phyloP scores from a whole-genome alignment of 2,329 filamentous ascomycete species.

The Acephala macrosclerotiorum region DNA sequence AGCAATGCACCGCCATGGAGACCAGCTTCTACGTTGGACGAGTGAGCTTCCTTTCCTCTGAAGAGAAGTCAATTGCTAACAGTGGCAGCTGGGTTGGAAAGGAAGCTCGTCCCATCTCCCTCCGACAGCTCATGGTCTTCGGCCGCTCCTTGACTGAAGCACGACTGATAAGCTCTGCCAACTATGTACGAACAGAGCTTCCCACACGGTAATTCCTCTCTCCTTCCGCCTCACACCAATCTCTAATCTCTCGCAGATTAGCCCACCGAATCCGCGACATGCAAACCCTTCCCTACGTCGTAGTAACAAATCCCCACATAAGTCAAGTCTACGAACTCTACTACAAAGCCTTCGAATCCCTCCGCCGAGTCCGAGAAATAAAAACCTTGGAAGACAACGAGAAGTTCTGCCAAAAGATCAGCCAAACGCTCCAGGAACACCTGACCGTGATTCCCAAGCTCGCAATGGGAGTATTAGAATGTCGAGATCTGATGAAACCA shows the following conservation, averaged over 20 bases:
- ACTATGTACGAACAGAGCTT: constrained; percentile 95
- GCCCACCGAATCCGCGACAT: constrained; percentile 96
- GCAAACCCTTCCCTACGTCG: constrained; percentile 93
- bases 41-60: constrained; percentile 53
- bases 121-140: constrained; percentile 97
- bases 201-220: constrained; percentile 70
- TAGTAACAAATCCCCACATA: constrained; percentile 94
- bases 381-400: constrained; percentile 91
- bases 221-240: constrained; percentile 8
- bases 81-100: constrained; percentile 83
- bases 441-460: constrained; percentile 92
- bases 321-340: constrained; percentile 96
- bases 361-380: constrained; percentile 85
- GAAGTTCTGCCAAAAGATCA: constrained; percentile 80
- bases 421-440: constrained; percentile 83
- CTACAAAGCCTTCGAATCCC: constrained; percentile 92
- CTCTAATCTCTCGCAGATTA: constrained; percentile 60
- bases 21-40: constrained; percentile 68
- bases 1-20: constrained; percentile 59
- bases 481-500: constrained; percentile 80
- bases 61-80: constrained; percentile 22
- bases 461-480: constrained; percentile 93
- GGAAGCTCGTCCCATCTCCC: constrained; percentile 92
- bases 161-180: constrained; percentile 90
- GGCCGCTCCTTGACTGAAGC: constrained; percentile 90